Evolutionary conservation across 2,329 filamentous ascomycete species (phyloP), one percentile per base, ranked within the genome.

Genomic region (Beauveria bassiana): DNA sequence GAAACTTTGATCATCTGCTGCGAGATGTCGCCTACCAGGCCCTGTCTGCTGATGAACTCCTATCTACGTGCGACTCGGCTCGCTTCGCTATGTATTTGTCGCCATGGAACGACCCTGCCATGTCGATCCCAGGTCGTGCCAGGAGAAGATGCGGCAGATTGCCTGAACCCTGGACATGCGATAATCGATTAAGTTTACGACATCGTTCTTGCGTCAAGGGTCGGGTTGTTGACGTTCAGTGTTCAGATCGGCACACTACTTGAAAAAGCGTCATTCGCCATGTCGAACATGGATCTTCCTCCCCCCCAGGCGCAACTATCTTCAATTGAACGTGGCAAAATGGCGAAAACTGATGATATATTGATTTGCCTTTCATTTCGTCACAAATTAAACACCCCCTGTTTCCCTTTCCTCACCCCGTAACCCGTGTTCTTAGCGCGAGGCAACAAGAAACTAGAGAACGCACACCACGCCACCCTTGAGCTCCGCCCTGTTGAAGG

Each of bases 321-420:
- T 50, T 51, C 57, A 53, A 28, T 40, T 31, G 40, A 60, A 60
- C 58, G 50, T 60, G 58, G 58, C 49, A 60, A 34, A 42, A 20
- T 20, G 16, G 9, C 5, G 24, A 50, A 50, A 24, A 46, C 9
- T 40, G n/a, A 26, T n/a, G 38, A 52, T 38, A 9, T 52, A 22
- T 50, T 56, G 54, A 42, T 56, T 56, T 56, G 42, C 47, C 34
- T 38, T 38, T 38, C 34, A 38, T 12, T 16, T 38, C 12, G 34
- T 38, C 34, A 38, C 34, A 38, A 38, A 38, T 38, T 5, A 38
- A 38, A 38, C 34, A 38, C 34, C 12, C 34, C 34, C 5, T 4
- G 34, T 38, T 51, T 7, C 34, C 31, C 24, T 34, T 43, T 49
- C 31, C 54, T 40, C 45, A 38, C n/a, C 26, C 24, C 24, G 24